These are phyloP conservation scores for Metarhizium brunneum DNA, from an alignment of 2,329 filamentous ascomycete genomes.

Conservation along the genomic window DNA sequence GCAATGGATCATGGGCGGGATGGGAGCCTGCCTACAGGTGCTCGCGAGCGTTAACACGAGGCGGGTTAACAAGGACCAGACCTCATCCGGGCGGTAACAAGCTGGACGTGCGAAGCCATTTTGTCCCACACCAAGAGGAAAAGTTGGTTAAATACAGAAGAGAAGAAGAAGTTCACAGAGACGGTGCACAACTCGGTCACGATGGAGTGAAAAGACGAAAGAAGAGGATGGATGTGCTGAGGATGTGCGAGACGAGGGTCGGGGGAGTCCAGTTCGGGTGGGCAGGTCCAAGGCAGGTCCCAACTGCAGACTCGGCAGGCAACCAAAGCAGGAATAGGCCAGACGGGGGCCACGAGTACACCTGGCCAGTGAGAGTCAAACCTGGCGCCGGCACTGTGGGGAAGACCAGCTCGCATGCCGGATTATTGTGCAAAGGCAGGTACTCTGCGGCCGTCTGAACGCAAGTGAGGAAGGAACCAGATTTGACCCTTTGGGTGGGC, in stretches of 20 bases:
- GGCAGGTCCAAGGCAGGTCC: no score
- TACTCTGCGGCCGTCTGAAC: no score
- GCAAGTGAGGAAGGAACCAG: no score
- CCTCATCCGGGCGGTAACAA: constrained; percentile 11
- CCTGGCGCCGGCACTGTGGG: no score
- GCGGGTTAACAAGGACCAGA: constrained; percentile 10
- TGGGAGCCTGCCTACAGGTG: constrained; percentile 1
- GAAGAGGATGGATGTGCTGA: background rate
- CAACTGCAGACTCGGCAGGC: no score
- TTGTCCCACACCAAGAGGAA: constrained; percentile 7
- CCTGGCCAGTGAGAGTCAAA: no score
- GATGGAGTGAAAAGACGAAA: constrained; percentile 3
- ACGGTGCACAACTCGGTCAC: constrained; percentile 5
- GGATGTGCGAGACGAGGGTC: background rate
- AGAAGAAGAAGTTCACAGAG: background rate
- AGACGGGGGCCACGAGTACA: no score
- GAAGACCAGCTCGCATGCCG: no score
- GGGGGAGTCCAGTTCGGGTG: no score
- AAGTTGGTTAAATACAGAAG: background rate
- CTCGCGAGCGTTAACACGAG: constrained; percentile 3
- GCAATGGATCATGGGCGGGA: constrained; percentile 4
- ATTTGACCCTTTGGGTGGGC: no score
- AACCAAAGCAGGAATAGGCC: no score
- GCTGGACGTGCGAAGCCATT: constrained; percentile 13
- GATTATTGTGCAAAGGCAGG: no score